Evolutionary conservation across 129 eudicot species (phyloP).

Genomic region (Flaveria trinervia): DNA sequence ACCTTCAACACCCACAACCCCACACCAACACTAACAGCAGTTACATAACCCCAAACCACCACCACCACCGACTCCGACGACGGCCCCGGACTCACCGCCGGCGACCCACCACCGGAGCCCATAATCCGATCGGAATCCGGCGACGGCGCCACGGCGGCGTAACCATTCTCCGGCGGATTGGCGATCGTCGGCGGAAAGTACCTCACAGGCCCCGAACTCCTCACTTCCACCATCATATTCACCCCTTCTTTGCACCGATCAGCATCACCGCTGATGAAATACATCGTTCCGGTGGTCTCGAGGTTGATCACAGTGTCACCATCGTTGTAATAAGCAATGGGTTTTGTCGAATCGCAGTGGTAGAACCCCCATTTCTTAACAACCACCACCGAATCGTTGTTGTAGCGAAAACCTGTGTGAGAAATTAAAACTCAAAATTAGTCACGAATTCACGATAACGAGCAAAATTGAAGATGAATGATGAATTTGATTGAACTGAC

Average conservation of each 20-base stretch:
- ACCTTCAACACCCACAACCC: constrained; percentile 18
- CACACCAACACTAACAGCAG: constrained; percentile 29
- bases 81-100: constrained; percentile 10
- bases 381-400: constrained; percentile 55
- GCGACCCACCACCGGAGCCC: not conserved
- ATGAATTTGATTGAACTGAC: constrained; percentile 11
- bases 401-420: constrained; percentile 62
- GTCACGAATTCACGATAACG: not conserved
- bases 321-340: constrained; percentile 39
- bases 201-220: constrained; percentile 17
- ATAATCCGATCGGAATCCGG: constrained; percentile 13
- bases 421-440: not conserved
- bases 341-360: constrained; percentile 52
- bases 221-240: constrained; percentile 49
- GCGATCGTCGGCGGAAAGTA: constrained; percentile 19
- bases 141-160: constrained; percentile 26
- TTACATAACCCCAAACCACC: not conserved
- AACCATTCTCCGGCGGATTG: constrained; percentile 20
- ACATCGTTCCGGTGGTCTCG: constrained; percentile 44
- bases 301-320: constrained; percentile 51
- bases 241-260: constrained; percentile 63
- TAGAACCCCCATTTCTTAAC: constrained; percentile 68
- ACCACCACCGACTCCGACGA: constrained; percentile 11
- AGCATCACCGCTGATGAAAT: constrained; percentile 58
- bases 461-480: not conserved